Percentiles rank a stretch among this genome's conserved stretches.
These are phyloP conservation scores for Phaeophleospora eucalypticola DNA, from an alignment of 2,329 filamentous ascomycete species.

Conservation along the genomic window DNA sequence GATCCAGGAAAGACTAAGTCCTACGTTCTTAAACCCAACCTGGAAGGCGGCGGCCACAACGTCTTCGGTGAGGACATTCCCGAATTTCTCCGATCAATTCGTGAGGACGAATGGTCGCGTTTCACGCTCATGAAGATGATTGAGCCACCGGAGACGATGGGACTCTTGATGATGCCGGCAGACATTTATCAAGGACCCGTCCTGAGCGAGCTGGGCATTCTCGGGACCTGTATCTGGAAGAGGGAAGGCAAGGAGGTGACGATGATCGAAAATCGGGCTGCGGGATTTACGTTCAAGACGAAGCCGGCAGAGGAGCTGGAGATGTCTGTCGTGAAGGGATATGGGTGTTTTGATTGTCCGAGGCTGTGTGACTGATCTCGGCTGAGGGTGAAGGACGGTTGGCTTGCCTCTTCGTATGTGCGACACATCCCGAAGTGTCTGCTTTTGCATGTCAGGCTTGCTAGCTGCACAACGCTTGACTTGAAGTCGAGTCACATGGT, in stretches of 20 bases:
- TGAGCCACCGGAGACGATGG: constrained; percentile 29
- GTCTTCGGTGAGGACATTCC: constrained; percentile 39
- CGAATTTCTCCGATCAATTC: constrained; percentile 28
- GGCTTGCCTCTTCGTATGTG: constrained; percentile 18
- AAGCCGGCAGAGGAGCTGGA: constrained; percentile 40
- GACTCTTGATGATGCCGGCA: constrained; percentile 33
- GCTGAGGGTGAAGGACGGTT: too few species aligned
- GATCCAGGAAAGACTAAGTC: constrained; percentile 22
- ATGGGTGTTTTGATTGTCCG: constrained; percentile 46
- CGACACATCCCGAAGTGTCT: constrained; percentile 22
- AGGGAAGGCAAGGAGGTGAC: constrained; percentile 10
- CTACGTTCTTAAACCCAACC: constrained; percentile 43
- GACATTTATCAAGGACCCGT: constrained; percentile 36
- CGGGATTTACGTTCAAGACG: constrained; percentile 45
- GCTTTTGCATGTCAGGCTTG: too few species aligned
- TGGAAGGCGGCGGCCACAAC: constrained; percentile 45
- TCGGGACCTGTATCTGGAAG: constrained; percentile 41
- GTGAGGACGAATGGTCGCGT: constrained; percentile 29
- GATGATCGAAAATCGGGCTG: constrained; percentile 35
- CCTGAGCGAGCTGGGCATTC: constrained; percentile 43
- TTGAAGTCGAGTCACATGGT: too few species aligned
- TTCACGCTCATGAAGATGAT: constrained; percentile 44
- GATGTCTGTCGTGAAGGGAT: constrained; percentile 48
- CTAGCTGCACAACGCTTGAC: too few species aligned
- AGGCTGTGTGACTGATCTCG: background rate